Evolutionary conservation across 768 basidiomycete genomes (phyloP).

Genomic region (Dacryopinax primogenitus): DNA sequence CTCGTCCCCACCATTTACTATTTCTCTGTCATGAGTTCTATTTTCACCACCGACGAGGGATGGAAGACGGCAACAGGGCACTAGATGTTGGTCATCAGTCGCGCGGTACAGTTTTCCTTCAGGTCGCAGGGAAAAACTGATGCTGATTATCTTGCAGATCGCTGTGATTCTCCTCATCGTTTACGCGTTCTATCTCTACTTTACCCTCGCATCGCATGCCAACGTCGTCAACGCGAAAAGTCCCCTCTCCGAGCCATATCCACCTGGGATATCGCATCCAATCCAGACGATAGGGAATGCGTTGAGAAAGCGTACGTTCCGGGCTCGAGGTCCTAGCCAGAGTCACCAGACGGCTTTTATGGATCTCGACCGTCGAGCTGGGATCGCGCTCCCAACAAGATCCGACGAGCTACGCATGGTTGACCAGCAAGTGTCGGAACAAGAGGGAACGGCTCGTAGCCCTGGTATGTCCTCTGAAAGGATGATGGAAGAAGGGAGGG

Average conservation of each 20-base stretch:
- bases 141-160: constrained; percentile 33
- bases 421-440: too few species aligned
- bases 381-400: too few species aligned
- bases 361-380: too few species aligned
- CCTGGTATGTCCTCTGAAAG: too few species aligned
- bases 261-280: neutral
- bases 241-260: neutral
- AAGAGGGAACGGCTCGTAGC: too few species aligned
- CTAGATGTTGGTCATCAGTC: constrained; percentile 62
- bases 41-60: too few species aligned
- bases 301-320: neutral
- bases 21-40: neutral
- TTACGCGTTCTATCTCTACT: constrained; percentile 60
- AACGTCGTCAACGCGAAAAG: constrained; percentile 10
- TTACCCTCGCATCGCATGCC: constrained; percentile 65
- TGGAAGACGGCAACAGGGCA: too few species aligned
- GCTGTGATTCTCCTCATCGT: constrained; percentile 49
- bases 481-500: too few species aligned
- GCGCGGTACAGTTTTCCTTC: constrained; percentile 41
- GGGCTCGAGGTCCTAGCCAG: too few species aligned
- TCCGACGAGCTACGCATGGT: too few species aligned
- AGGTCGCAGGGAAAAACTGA: neutral
- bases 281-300: neutral
- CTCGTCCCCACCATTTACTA: constrained; percentile 38
- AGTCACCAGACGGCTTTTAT: too few species aligned